Evolutionary conservation across 2,329 filamentous ascomycete species (phyloP).

Genomic region (Talaromyces sp.): DNA sequence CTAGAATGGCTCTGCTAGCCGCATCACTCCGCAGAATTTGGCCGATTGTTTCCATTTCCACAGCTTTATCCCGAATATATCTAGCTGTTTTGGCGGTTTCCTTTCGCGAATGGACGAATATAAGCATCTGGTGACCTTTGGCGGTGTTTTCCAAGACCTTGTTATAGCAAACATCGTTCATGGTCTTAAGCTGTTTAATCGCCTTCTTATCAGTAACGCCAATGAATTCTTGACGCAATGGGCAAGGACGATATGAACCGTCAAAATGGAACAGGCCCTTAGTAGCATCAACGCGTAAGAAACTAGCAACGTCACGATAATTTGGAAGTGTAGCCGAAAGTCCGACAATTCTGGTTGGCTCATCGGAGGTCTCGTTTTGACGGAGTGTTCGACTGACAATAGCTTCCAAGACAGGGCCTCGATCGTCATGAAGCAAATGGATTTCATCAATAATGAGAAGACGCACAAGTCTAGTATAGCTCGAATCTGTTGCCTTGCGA

Average conservation of each 20-base stretch:
- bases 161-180: conserved; percentile 98
- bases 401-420: conserved; percentile 93
- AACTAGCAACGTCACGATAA: conserved; percentile 92
- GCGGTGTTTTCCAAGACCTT: conserved; percentile 82
- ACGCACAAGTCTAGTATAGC: conserved; percentile 94
- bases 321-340: conserved; percentile 94
- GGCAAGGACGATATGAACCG: conserved; percentile 87
- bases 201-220: conserved; percentile 96
- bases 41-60: conserved; percentile 96
- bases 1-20: conserved; percentile 81
- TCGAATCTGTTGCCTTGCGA: conserved; percentile 91
- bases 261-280: conserved; percentile 97
- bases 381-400: conserved; percentile 94
- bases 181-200: conserved; percentile 97
- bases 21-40: conserved; percentile 92
- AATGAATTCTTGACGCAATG: conserved; percentile 93
- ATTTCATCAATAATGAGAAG: conserved; percentile 98
- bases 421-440: conserved; percentile 93
- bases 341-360: conserved; percentile 85
- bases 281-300: conserved; percentile 79
- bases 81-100: conserved; percentile 97
- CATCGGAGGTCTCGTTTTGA: conserved; percentile 87
- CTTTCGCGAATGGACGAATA: conserved; percentile 97
- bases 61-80: conserved; percentile 91
- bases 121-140: conserved; percentile 71